These are phyloP conservation scores for Phytophthora megakarya DNA, from an alignment of 352 stramenopile genomes.

Conservation along the genomic window DNA sequence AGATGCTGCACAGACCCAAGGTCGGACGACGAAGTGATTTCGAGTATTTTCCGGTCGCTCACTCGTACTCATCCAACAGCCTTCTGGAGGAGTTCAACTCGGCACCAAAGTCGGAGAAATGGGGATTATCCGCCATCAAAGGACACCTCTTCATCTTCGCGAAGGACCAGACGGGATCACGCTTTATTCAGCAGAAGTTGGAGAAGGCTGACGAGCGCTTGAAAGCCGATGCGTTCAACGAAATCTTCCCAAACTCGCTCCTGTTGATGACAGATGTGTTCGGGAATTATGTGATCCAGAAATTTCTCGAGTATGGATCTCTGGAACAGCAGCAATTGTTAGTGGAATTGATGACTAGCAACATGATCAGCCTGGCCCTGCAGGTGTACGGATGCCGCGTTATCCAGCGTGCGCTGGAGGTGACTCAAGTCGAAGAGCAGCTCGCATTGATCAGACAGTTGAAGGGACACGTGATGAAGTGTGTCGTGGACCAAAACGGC, in stretches of 20 bases:
- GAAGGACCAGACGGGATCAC: conserved; percentile 82
- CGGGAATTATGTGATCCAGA: conserved; percentile 99
- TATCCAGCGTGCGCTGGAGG: conserved; percentile 93
- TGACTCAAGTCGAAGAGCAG: conserved; percentile 75
- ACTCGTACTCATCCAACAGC: conserved; percentile 72
- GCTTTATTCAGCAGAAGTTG: conserved; percentile 90
- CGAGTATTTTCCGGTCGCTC: conserved; percentile 51
- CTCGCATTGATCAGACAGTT: conserved; percentile 82
- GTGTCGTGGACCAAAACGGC: conserved; percentile 97
- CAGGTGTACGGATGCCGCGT: conserved; percentile 98
- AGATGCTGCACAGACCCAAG: conserved; percentile 42
- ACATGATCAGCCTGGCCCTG: conserved; percentile 95
- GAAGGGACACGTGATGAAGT: conserved; percentile 86
- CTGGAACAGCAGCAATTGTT: conserved; percentile 88
- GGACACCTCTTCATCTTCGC: conserved; percentile 88
- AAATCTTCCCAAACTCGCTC: conserved; percentile 83
- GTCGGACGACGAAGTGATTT: conserved; percentile 38
- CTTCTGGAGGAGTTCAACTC: conserved; percentile 86
- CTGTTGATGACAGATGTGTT: conserved; percentile 95
- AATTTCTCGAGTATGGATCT: conserved; percentile 95
- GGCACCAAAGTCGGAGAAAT: conserved; percentile 74
- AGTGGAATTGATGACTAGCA: conserved; percentile 86
- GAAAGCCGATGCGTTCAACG: conserved; percentile 79
- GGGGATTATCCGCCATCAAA: conserved; percentile 79
- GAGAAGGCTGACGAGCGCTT: conserved; percentile 80